Conservation (phyloP, 192 early-diverging fungal species). For the Pilobolus umbonatus region DNA sequence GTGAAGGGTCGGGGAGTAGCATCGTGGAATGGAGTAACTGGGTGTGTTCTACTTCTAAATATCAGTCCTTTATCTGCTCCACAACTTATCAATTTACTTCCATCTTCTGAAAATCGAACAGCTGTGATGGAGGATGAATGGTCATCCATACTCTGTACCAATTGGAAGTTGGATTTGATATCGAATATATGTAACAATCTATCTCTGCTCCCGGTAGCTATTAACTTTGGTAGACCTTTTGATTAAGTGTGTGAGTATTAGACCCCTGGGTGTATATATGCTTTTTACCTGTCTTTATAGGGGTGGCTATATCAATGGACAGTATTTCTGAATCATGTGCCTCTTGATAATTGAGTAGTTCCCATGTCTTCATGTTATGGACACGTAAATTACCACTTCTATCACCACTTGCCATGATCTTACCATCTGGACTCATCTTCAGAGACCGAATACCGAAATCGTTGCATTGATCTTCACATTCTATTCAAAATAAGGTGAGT, state of each 20-base stretch:
- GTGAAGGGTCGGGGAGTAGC: slow-evolving; percentile 28
- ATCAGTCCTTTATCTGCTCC: slow-evolving; percentile 81
- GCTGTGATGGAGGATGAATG: slow-evolving; percentile 80
- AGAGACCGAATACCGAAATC: slow-evolving; percentile 66
- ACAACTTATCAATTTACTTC: slow-evolving; percentile 66
- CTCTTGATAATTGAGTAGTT: slow-evolving; percentile 60
- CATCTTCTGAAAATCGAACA: slow-evolving; percentile 62
- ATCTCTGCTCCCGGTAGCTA: slow-evolving; percentile 75
- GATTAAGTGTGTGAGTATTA: background rate
- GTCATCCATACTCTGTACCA: slow-evolving; percentile 78
- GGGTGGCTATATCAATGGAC: slow-evolving; percentile 63
- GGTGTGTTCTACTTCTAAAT: slow-evolving; percentile 45
- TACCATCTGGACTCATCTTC: slow-evolving; percentile 59
- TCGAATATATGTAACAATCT: slow-evolving; percentile 76
- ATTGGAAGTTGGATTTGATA: slow-evolving; percentile 45
- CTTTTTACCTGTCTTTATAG: background rate
- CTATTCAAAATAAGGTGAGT: slow-evolving; percentile 12
- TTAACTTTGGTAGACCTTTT: slow-evolving; percentile 40
- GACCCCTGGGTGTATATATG: too few relatives aligned
- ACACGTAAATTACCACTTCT: slow-evolving; percentile 68
- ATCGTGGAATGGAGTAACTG: slow-evolving; percentile 28
- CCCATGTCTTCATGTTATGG: slow-evolving; percentile 53
- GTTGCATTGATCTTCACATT: slow-evolving; percentile 30
- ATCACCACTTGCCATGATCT: slow-evolving; percentile 67
- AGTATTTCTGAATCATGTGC: slow-evolving; percentile 79